phyloP scores from a whole-genome alignment of 2,329 filamentous ascomycete species.

The Talaromyces sp. region DNA sequence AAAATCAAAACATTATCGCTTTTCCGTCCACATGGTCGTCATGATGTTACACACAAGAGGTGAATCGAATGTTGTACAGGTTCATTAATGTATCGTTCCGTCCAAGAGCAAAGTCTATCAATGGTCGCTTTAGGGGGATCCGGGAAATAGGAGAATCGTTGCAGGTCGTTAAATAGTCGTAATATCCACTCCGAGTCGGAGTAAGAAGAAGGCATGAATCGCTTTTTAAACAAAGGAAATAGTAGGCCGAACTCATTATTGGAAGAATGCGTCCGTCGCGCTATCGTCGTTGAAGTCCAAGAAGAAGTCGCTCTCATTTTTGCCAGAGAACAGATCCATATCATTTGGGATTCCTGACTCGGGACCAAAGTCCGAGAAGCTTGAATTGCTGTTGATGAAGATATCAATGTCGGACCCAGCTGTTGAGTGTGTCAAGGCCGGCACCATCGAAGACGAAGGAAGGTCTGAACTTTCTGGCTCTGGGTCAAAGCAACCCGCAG shows the following conservation, averaged over 20 bases:
- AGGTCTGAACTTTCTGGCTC: constrained; percentile 26
- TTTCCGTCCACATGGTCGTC: not conserved
- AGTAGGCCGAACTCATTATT: constrained; percentile 4
- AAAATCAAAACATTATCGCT: constrained; percentile 1
- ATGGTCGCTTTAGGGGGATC: not conserved
- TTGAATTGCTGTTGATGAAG: constrained; percentile 40
- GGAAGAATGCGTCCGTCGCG: constrained; percentile 18
- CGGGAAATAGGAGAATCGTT: not conserved
- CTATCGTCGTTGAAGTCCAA: constrained; percentile 40
- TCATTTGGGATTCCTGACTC: constrained; percentile 35
- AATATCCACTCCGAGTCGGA: not conserved
- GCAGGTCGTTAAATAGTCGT: constrained; percentile 9
- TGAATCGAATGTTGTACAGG: constrained; percentile 21
- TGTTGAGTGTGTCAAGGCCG: constrained; percentile 36
- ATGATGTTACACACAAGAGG: constrained; percentile 1
- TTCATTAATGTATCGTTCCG: constrained; percentile 19
- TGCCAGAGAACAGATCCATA: constrained; percentile 35
- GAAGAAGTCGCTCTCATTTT: constrained; percentile 38
- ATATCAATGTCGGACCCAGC: constrained; percentile 41
- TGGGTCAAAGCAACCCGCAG: constrained; percentile 33
- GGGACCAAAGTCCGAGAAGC: constrained; percentile 37
- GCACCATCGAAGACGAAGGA: constrained; percentile 37
- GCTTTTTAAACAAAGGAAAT: constrained; percentile 13
- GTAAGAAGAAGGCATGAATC: not conserved
- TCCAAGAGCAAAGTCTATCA: constrained; percentile 17